Evolutionary conservation across 2,329 filamentous ascomycete species (phyloP), one percentile per base, ranked within the genome.

Genomic region (Aurifilum marmelostoma): DNA sequence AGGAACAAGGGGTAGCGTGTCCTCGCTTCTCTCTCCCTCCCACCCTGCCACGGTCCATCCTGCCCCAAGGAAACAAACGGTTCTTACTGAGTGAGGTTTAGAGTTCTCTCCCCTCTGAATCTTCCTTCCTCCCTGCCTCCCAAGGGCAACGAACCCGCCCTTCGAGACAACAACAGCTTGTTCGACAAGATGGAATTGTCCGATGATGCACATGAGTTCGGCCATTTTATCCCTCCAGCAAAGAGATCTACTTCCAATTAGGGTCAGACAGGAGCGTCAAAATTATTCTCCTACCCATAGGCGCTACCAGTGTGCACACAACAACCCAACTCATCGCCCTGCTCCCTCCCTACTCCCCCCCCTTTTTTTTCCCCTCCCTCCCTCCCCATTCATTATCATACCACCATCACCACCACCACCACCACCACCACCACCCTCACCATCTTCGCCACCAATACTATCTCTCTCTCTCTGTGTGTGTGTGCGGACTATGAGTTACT

Each of bases 1-100:
- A 67, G 65, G 58, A 39, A 67, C 65, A 67, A 67, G 65, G 65
- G 58, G 59, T 37, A 60, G 58, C 34, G 58, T 39, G 37, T 32
- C 58, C 34, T n/a, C 50, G 7, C 21, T 24, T 27, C 50, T 54
- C 50, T 8, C 16, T 54, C 24, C 50, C 50, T 54, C 50, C 37
- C 12, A 24, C 11, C 50, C n/a, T 54, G 7, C 43, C 43, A 9
- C 43, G 6, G 18, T 4, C 47, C 52, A 32, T 29, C 52, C 52
- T 56, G 52, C 27, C 29, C 12, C 4, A 18, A 27, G 9, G 27
- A 29, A 56, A 29, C 24, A 56, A 56, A 56, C 52, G 27, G 52
- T 56, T 56, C 27, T 56, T 56, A 29, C 52, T 29, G 14, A 18
- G 27, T 29, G 27, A 29, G 52, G 52, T 56, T 56, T 29, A 54